Conservation (phyloP, 495 filamentous ascomycete species). For the Hyaloscypha bicolor region DNA sequence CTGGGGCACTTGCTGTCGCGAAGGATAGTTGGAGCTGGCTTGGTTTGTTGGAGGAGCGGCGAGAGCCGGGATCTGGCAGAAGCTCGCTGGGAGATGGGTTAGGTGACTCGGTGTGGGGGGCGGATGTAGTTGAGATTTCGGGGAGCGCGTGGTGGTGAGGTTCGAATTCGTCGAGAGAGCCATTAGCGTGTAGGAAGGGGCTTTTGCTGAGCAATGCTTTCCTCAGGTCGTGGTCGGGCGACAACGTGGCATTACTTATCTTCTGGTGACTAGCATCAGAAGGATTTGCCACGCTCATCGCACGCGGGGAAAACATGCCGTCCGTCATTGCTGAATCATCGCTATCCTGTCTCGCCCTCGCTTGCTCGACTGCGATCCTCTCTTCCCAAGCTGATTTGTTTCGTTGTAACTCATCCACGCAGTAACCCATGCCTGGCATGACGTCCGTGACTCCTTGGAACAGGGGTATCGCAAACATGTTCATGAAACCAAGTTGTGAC, state of each 20-base stretch:
- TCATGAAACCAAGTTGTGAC: constrained; percentile 94
- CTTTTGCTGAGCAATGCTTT: constrained; percentile 25
- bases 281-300: constrained; percentile 40
- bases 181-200: constrained; percentile 24
- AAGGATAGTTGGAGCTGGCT: constrained; percentile 25
- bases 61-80: constrained; percentile 10
- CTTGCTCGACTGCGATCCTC: constrained; percentile 57
- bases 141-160: constrained; percentile 14
- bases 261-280: constrained; percentile 35
- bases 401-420: constrained; percentile 72
- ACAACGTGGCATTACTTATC: constrained; percentile 23
- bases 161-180: constrained; percentile 18
- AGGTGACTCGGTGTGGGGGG: not conserved
- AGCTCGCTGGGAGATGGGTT: constrained; percentile 19
- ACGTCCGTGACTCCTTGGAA: constrained; percentile 86
- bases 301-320: constrained; percentile 42
- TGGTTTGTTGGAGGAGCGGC: constrained; percentile 23
- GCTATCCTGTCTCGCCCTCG: constrained; percentile 39
- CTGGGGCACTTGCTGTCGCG: constrained; percentile 23
- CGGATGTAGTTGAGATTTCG: constrained; percentile 11
- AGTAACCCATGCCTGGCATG: constrained; percentile 80
- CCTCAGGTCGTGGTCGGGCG: constrained; percentile 16
- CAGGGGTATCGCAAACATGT: constrained; percentile 86
- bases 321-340: constrained; percentile 32
- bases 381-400: constrained; percentile 77